Conservation (phyloP, 768 basidiomycete genomes). For the Serpula lacrymans region DNA sequence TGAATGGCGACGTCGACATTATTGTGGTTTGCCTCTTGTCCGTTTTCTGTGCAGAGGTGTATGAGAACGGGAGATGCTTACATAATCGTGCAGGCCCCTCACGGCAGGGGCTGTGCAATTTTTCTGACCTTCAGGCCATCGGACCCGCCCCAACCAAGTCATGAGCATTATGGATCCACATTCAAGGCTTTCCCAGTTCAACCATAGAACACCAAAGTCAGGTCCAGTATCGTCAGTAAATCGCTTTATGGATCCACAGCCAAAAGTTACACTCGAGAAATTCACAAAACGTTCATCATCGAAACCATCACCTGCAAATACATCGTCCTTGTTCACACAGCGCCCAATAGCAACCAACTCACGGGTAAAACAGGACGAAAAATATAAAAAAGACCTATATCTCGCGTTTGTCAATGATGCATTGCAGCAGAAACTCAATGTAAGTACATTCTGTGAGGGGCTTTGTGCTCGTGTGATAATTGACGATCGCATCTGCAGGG, state of each 20-base stretch:
- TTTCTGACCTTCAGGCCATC: no score
- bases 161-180: slow-evolving; percentile 65
- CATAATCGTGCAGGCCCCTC: no score
- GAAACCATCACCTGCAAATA: slow-evolving; percentile 20
- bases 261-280: slow-evolving; percentile 42
- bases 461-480: slow-evolving; percentile 6
- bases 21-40: no score
- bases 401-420: slow-evolving; percentile 81
- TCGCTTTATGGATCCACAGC: slow-evolving; percentile 42
- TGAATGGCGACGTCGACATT: slow-evolving; percentile 63
- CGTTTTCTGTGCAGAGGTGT: no score
- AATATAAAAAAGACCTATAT: slow-evolving; percentile 78
- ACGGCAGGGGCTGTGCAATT: no score
- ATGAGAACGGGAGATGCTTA: no score
- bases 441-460: slow-evolving; percentile 36
- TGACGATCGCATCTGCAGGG: slow-evolving; percentile 49
- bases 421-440: slow-evolving; percentile 67
- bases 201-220: slow-evolving; percentile 64
- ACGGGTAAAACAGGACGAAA: slow-evolving; percentile 72
- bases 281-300: slow-evolving; percentile 37
- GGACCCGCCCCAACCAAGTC: no score
- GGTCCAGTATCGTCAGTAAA: slow-evolving; percentile 50
- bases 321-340: slow-evolving; percentile 15
- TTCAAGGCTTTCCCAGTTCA: slow-evolving; percentile 72
- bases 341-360: slow-evolving; percentile 79